A percentile compares a stretch with the other conserved stretches of the same genome.
phyloP scores from a whole-genome alignment of 306 rosid species.

The Acacia acuminata region DNA sequence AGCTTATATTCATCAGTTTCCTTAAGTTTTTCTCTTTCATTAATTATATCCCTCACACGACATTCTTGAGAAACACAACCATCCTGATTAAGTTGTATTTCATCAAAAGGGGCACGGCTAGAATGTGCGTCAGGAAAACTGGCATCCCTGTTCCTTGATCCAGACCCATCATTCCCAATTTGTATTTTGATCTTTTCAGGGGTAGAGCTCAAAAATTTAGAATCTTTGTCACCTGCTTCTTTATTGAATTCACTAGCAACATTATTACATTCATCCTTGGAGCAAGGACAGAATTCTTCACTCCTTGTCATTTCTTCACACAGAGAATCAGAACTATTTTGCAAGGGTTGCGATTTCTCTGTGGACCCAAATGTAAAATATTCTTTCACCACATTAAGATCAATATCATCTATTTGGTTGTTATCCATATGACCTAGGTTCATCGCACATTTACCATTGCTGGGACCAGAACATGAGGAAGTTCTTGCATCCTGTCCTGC shows the following conservation, averaged over 20 bases:
- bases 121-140: slow-evolving; percentile 24
- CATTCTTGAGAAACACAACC: slow-evolving; percentile 11
- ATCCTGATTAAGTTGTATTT: slow-evolving; percentile 28
- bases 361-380: slow-evolving; percentile 21
- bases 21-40: slow-evolving; percentile 77
- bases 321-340: slow-evolving; percentile 21
- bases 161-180: slow-evolving; percentile 26
- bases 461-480: slow-evolving; percentile 42
- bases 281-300: slow-evolving; percentile 37
- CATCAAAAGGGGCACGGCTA: slow-evolving; percentile 32
- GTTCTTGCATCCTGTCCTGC: slow-evolving; percentile 32
- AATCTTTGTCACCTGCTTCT: slow-evolving; percentile 35
- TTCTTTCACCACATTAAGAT: slow-evolving; percentile 17
- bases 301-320: slow-evolving; percentile 23
- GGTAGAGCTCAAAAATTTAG: slow-evolving; percentile 22
- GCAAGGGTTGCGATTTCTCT: slow-evolving; percentile 1
- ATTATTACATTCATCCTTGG: slow-evolving; percentile 3
- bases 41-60: slow-evolving; percentile 48
- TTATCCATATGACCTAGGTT: slow-evolving; percentile 8
- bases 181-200: slow-evolving; percentile 27
- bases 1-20: slow-evolving; percentile 83
- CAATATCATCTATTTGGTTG: background rate
- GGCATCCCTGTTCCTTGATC: slow-evolving; percentile 21
- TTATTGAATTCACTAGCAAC: slow-evolving; percentile 33
- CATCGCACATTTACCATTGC: slow-evolving; percentile 27